Conservation (phyloP, 2,329 filamentous ascomycete genomes). For the Colletotrichum sojae region DNA sequence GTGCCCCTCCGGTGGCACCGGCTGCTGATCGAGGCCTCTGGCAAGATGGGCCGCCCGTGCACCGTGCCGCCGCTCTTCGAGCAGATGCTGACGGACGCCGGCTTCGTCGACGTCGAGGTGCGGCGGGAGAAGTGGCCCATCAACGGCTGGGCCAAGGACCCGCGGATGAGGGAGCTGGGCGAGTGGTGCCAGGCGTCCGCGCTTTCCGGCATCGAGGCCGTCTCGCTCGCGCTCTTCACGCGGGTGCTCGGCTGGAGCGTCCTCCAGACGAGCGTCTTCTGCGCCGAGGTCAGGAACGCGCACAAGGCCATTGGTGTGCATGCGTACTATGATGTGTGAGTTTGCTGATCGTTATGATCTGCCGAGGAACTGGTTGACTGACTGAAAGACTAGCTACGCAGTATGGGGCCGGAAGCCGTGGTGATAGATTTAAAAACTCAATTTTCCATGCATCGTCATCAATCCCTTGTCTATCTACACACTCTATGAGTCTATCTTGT, state of each 20-base stretch:
- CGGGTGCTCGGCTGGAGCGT: conserved; percentile 50
- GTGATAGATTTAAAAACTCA: not conserved
- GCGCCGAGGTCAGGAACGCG: conserved; percentile 51
- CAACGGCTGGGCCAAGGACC: conserved; percentile 66
- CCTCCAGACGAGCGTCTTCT: conserved; percentile 51
- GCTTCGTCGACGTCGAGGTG: conserved; percentile 61
- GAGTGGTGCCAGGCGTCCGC: conserved; percentile 48
- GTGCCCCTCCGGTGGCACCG: conserved; percentile 45
- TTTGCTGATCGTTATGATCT: not conserved
- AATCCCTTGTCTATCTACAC: too few species aligned
- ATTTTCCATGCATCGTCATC: too few species aligned
- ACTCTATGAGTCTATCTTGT: too few species aligned
- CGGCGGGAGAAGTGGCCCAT: conserved; percentile 63
- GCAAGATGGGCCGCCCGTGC: conserved; percentile 51
- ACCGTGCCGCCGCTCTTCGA: conserved; percentile 57
- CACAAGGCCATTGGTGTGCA: conserved; percentile 52
- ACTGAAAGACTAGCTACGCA: not conserved
- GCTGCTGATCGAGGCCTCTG: conserved; percentile 52
- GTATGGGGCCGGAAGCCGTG: not conserved
- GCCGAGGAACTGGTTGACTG: not conserved
- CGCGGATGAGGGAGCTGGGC: conserved; percentile 64
- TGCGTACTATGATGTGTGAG: conserved; percentile 56
- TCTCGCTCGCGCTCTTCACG: conserved; percentile 52
- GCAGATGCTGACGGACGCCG: conserved; percentile 58
- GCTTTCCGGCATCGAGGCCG: conserved; percentile 49